Evolutionary conservation across 192 early-diverging fungal species (phyloP).

Genomic region (Backusella liffmaniae): DNA sequence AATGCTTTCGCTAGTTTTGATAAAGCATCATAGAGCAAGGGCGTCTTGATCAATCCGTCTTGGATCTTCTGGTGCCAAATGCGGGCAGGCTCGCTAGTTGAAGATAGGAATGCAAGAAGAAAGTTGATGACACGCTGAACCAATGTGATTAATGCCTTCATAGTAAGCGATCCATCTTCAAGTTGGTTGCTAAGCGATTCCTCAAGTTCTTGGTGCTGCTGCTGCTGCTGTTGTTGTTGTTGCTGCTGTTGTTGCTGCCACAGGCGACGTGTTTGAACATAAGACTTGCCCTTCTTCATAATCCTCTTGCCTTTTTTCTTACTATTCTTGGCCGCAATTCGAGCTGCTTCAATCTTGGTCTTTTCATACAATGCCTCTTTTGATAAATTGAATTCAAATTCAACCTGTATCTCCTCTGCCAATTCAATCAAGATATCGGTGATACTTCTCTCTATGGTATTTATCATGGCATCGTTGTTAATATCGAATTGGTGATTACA

Average conservation of each 20-base stretch:
- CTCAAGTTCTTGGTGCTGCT: neutral
- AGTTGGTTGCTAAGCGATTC: neutral
- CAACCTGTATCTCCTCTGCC: constrained; percentile 8
- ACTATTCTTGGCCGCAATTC: neutral
- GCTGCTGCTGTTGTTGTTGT: neutral
- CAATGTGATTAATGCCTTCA: neutral
- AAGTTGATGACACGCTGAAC: constrained; percentile 11
- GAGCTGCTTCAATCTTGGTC: neutral
- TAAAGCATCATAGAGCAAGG: constrained; percentile 14
- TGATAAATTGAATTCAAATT: neutral
- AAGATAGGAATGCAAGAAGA: neutral
- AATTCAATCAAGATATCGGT: constrained; percentile 5
- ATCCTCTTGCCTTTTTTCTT: neutral
- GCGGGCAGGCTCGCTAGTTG: neutral
- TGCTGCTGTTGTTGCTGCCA: neutral
- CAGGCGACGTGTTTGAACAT: neutral
- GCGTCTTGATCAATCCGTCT: neutral
- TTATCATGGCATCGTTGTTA: neutral
- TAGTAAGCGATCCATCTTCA: neutral
- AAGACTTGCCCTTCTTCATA: neutral
- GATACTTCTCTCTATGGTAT: neutral
- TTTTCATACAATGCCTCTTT: neutral
- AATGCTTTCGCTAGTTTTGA: neutral
- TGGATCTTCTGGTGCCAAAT: neutral
- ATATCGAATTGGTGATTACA: neutral